These are phyloP conservation scores for Aspergillus uvarum DNA, from an alignment of 2,329 filamentous ascomycete species.

Conservation along the genomic window DNA sequence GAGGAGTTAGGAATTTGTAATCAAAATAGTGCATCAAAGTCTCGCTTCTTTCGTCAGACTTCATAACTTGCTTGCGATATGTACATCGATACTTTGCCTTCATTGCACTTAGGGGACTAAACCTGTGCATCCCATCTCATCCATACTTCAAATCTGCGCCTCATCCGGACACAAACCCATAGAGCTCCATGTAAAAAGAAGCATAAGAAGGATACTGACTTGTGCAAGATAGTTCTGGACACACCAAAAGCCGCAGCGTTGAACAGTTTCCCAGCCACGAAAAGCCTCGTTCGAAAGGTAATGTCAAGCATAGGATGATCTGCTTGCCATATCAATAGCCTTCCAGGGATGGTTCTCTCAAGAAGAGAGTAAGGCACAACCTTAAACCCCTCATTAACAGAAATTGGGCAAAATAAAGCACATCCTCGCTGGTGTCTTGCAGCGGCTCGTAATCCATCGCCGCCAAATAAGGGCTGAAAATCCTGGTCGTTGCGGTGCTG, in stretches of 20 bases:
- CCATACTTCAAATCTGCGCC: not conserved
- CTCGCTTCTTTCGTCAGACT: not conserved
- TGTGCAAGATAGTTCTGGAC: not conserved
- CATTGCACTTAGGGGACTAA: not conserved
- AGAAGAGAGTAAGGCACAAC: not conserved
- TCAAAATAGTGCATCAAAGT: not conserved
- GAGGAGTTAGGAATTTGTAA: not conserved
- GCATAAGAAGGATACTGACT: not conserved
- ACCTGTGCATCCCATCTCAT: not conserved
- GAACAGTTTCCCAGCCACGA: not conserved
- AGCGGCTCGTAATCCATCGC: not conserved
- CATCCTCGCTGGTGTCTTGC: not conserved
- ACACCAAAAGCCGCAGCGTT: not conserved
- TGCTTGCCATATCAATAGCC: not conserved
- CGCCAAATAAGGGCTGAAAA: not conserved
- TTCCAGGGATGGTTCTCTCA: not conserved
- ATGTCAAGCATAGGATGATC: not conserved
- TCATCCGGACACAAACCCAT: not conserved
- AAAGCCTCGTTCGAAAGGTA: not conserved
- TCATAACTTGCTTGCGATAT: not conserved
- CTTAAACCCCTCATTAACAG: not conserved
- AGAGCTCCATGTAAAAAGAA: not conserved
- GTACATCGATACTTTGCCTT: not conserved
- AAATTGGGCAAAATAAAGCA: not conserved
- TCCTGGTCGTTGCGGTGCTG: not conserved